Conservation (phyloP, 1,284 basidiomycete genomes). For the Dichomitus squalens region DNA sequence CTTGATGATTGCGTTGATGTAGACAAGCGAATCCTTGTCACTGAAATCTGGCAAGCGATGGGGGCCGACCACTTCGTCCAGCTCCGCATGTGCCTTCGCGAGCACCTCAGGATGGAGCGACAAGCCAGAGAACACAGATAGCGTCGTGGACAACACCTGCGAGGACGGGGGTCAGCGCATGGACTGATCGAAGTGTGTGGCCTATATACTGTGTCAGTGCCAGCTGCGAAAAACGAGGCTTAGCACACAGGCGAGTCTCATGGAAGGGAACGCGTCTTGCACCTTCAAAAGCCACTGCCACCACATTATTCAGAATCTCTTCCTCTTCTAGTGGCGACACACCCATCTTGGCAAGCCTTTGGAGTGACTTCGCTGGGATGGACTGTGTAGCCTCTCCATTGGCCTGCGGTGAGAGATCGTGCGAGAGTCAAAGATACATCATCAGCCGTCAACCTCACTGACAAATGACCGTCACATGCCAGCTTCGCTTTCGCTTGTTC, state of each 20-base stretch:
- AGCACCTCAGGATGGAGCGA: constrained; percentile 33
- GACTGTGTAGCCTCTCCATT: background rate
- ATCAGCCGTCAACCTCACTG: no score
- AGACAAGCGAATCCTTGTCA: constrained; percentile 33
- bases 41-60: constrained; percentile 33
- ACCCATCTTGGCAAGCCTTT: background rate
- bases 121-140: constrained; percentile 27
- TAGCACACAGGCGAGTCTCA: no score
- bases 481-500: background rate
- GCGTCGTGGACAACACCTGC: background rate
- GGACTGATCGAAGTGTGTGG: background rate
- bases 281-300: constrained; percentile 4
- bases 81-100: constrained; percentile 32
- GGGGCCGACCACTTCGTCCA: constrained; percentile 35
- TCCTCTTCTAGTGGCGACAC: background rate
- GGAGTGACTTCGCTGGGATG: background rate
- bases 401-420: background rate
- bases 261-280: no score
- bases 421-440: no score
- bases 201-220: constrained; percentile 14
- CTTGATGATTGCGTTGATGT: constrained; percentile 34
- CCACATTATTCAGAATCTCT: constrained; percentile 2
- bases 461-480: background rate
- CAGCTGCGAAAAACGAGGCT: no score
- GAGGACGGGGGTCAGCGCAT: background rate